Conservation (phyloP, 2,329 filamentous ascomycete genomes). For the Uncinocarpus reesii region DNA sequence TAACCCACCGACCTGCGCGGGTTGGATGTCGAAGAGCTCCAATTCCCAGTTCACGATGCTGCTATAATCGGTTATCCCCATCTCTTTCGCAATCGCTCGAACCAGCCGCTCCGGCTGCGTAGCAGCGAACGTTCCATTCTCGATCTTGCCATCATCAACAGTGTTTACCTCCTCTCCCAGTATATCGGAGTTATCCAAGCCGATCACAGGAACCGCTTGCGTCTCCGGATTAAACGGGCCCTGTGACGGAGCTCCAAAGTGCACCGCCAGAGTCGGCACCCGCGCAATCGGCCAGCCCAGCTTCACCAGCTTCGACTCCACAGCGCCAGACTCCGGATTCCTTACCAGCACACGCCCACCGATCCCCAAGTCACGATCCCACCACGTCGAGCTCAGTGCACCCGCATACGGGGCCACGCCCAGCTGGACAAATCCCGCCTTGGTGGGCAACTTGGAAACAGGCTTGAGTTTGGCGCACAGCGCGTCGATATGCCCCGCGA, state of each 20-base stretch:
- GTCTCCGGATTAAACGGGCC: slow-evolving; percentile 76
- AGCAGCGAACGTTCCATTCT: slow-evolving; percentile 58
- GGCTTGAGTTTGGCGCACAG: slow-evolving; percentile 87
- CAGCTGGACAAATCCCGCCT: slow-evolving; percentile 76
- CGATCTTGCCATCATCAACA: not conserved
- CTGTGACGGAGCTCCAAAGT: slow-evolving; percentile 66
- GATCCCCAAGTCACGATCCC: slow-evolving; percentile 87
- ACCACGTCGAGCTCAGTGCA: slow-evolving; percentile 81
- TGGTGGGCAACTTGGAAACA: slow-evolving; percentile 70
- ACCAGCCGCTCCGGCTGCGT: slow-evolving; percentile 82
- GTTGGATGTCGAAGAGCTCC: slow-evolving; percentile 84
- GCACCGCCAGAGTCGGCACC: slow-evolving; percentile 82
- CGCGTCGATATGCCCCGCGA: slow-evolving; percentile 88
- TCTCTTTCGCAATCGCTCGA: slow-evolving; percentile 64
- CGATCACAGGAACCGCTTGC: slow-evolving; percentile 87
- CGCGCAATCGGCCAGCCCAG: slow-evolving; percentile 89
- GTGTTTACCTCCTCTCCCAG: slow-evolving; percentile 25
- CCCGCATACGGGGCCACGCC: slow-evolving; percentile 91
- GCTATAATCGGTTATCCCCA: slow-evolving; percentile 62
- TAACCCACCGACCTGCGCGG: slow-evolving; percentile 70
- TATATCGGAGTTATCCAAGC: slow-evolving; percentile 63
- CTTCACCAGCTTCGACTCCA: slow-evolving; percentile 72
- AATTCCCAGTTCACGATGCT: slow-evolving; percentile 92
- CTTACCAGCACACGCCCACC: slow-evolving; percentile 81
- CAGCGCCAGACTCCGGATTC: slow-evolving; percentile 61